A percentile compares a stretch with the other conserved stretches of the same genome.
phyloP scores from a whole-genome alignment of 148 eudicot species.

The Amaranthus palmeri region DNA sequence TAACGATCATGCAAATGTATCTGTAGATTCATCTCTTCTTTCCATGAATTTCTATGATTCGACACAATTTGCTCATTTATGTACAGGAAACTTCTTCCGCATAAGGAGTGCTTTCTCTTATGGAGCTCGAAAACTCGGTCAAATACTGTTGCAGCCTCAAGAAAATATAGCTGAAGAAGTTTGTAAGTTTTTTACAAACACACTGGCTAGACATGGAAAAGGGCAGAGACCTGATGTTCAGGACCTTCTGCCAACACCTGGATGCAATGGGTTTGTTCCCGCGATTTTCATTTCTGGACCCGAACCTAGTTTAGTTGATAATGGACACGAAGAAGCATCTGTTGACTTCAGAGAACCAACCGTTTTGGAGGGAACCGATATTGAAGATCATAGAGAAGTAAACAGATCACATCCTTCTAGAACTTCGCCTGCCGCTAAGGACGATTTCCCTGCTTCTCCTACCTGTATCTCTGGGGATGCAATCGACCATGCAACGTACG shows the following conservation, averaged over 20 bases:
- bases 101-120: constrained; percentile 83
- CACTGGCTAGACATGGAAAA: constrained; percentile 71
- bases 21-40: background rate
- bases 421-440: background rate
- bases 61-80: background rate
- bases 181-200: constrained; percentile 61
- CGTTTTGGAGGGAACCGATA: constrained; percentile 14
- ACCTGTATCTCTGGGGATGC: constrained; percentile 37
- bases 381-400: constrained; percentile 25
- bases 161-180: constrained; percentile 59
- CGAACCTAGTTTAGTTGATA: constrained; percentile 31
- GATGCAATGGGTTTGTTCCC: constrained; percentile 25
- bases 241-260: constrained; percentile 30
- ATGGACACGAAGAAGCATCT: constrained; percentile 25
- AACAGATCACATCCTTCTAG: constrained; percentile 11
- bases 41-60: background rate
- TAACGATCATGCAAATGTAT: background rate
- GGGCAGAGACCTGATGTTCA: constrained; percentile 76
- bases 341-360: constrained; percentile 11
- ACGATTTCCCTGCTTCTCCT: constrained; percentile 21
- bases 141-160: constrained; percentile 53
- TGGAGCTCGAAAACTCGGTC: constrained; percentile 83
- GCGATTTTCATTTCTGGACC: constrained; percentile 19
- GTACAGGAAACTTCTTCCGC: constrained; percentile 71
- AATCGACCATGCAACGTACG: constrained; percentile 33